Percentiles rank a stretch among this genome's conserved stretches.
Conservation (phyloP, 2,329 filamentous ascomycete species). For the Fusarium sp. region DNA sequence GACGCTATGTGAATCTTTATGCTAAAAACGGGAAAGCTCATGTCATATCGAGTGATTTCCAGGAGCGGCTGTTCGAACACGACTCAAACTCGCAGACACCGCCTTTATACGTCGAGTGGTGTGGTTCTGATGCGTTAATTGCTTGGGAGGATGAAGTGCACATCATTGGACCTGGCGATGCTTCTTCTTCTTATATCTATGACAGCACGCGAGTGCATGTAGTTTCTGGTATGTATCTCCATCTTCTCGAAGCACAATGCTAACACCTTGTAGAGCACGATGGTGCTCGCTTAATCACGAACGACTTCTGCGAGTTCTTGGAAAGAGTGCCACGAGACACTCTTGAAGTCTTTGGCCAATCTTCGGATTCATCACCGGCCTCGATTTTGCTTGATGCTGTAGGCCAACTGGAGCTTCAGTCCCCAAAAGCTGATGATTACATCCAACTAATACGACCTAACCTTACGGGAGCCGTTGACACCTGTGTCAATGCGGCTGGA, state of each 20-base stretch:
- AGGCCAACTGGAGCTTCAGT: slow-evolving; percentile 89
- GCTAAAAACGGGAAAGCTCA: slow-evolving; percentile 86
- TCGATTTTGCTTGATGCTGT: slow-evolving; percentile 95
- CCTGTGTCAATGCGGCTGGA: slow-evolving; percentile 91
- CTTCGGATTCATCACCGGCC: slow-evolving; percentile 87
- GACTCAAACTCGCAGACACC: slow-evolving; percentile 86
- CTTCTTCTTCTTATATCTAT: slow-evolving; percentile 84
- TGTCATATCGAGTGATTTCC: slow-evolving; percentile 95
- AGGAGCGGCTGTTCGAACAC: slow-evolving; percentile 91
- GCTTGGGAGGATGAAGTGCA: slow-evolving; percentile 99
- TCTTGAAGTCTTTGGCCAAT: slow-evolving; percentile 88
- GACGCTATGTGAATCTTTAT: slow-evolving; percentile 88
- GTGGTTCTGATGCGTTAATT: slow-evolving; percentile 92
- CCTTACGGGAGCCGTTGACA: slow-evolving; percentile 91
- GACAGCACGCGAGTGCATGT: slow-evolving; percentile 90
- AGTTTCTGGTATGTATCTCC: slow-evolving; percentile 70
- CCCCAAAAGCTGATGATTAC: slow-evolving; percentile 96
- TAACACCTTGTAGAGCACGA: slow-evolving; percentile 67
- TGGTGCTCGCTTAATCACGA: slow-evolving; percentile 89
- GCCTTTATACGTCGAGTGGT: slow-evolving; percentile 93
- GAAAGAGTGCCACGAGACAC: slow-evolving; percentile 90
- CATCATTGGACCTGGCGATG: slow-evolving; percentile 85
- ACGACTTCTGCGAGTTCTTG: slow-evolving; percentile 96
- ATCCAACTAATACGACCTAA: slow-evolving; percentile 92
- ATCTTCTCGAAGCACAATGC: neutral